These are phyloP conservation scores for Aspergillus persii DNA, from an alignment of 2,329 filamentous ascomycete species.

Conservation along the genomic window DNA sequence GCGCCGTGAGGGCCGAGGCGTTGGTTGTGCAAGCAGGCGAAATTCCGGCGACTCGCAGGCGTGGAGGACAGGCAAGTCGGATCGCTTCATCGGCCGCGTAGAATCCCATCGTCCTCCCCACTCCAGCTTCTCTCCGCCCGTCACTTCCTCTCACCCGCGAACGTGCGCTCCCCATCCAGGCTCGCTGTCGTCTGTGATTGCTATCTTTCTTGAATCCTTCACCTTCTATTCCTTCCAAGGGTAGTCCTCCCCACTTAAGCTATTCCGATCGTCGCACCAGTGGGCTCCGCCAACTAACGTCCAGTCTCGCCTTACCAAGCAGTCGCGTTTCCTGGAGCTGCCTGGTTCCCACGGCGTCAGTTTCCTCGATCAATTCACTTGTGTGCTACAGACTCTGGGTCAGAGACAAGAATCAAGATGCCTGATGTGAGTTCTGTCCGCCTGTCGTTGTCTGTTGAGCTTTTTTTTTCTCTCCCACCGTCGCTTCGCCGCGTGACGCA, in stretches of 20 bases:
- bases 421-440: constrained; percentile 32
- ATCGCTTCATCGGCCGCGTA: constrained; percentile 6
- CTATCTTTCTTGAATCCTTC: background rate
- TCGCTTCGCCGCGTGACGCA: constrained; percentile 8
- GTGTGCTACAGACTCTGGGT: constrained; percentile 2
- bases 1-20: background rate
- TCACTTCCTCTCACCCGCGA: background rate
- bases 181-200: background rate
- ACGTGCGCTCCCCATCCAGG: background rate
- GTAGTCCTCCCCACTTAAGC: background rate
- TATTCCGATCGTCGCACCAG: background rate
- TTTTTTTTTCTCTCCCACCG: background rate
- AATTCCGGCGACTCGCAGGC: background rate
- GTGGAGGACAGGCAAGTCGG: background rate
- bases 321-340: background rate
- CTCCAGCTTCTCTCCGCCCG: constrained; percentile 2
- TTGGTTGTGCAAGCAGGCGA: background rate
- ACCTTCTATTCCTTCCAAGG: background rate
- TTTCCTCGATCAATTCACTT: constrained; percentile 2
- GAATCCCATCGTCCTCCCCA: constrained; percentile 1
- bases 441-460: background rate
- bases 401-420: constrained; percentile 23
- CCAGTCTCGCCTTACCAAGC: background rate
- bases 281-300: background rate
- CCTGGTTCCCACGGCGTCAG: background rate